phyloP scores from a whole-genome alignment of 2,329 filamentous ascomycete genomes.

The Ceratocystis cubensis region DNA sequence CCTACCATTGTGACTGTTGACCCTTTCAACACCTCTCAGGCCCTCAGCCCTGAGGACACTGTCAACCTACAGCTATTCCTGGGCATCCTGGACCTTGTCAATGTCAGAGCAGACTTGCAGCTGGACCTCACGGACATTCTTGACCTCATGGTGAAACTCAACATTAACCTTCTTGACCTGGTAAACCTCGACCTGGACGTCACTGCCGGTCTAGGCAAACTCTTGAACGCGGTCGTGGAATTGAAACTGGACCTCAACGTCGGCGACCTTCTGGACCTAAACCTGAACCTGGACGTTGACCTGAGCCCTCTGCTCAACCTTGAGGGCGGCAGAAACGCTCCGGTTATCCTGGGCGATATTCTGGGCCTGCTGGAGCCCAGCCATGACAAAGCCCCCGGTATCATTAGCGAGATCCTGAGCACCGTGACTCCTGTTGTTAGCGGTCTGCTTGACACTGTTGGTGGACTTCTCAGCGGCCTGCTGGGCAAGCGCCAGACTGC shows the following conservation, averaged over 20 bases:
- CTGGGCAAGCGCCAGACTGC: slow-evolving; percentile 16
- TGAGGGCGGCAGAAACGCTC: neutral
- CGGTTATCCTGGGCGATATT: slow-evolving; percentile 14
- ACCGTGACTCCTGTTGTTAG: slow-evolving; percentile 11
- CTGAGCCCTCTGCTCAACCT: neutral
- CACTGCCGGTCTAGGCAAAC: slow-evolving; percentile 11
- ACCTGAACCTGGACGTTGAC: slow-evolving; percentile 15
- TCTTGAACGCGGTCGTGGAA: slow-evolving; percentile 12
- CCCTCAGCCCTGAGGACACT: slow-evolving; percentile 10
- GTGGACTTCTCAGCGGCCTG: slow-evolving; percentile 11
- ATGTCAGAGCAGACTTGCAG: slow-evolving; percentile 5
- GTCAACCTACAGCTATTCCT: slow-evolving; percentile 15
- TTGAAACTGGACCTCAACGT: slow-evolving; percentile 15
- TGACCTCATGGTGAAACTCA: slow-evolving; percentile 13
- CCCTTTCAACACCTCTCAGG: slow-evolving; percentile 12
- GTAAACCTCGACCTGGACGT: slow-evolving; percentile 18
- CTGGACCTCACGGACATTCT: slow-evolving; percentile 16
- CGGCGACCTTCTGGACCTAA: slow-evolving; percentile 12
- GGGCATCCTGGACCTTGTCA: slow-evolving; percentile 16
- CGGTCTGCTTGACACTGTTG: slow-evolving; percentile 9
- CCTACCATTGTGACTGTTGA: slow-evolving; percentile 17
- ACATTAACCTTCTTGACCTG: slow-evolving; percentile 19
- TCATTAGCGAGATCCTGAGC: slow-evolving; percentile 7
- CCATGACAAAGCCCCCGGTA: slow-evolving; percentile 1
- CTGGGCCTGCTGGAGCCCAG: slow-evolving; percentile 12